A percentile compares a stretch with the other conserved stretches of the same genome.
Evolutionary conservation across 192 early-diverging fungal species (phyloP).

Genomic region (Irineochytrium annulatum): DNA sequence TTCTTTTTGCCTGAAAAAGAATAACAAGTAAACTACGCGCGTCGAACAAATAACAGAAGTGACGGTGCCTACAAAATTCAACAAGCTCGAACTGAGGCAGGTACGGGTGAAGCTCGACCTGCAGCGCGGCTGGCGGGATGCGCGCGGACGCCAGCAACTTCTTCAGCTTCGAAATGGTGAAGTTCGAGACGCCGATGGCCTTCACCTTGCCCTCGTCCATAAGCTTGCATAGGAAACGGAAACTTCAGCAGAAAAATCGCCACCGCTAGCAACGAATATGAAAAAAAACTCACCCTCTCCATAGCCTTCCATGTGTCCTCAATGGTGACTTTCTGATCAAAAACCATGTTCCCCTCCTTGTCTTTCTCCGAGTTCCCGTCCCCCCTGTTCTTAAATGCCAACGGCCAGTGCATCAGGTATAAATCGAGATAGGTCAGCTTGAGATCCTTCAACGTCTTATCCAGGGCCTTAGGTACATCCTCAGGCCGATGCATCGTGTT

Average conservation of each 20-base stretch:
- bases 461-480: constrained; percentile 42
- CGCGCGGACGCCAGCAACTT: constrained; percentile 60
- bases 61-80: constrained; percentile 69
- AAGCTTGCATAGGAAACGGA: no score
- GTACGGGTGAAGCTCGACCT: constrained; percentile 82
- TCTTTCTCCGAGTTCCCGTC: background rate
- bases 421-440: constrained; percentile 57
- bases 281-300: no score
- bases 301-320: constrained; percentile 74
- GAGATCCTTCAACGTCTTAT: constrained; percentile 49
- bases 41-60: no score
- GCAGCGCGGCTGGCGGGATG: constrained; percentile 78
- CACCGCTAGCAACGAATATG: no score
- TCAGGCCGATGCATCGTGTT: constrained; percentile 50
- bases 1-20: no score
- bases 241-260: no score
- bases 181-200: constrained; percentile 86
- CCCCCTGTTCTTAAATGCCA: background rate
- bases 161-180: constrained; percentile 39
- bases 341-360: background rate
- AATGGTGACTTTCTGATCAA: background rate
- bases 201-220: constrained; percentile 65
- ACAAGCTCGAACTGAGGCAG: constrained; percentile 67
- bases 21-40: no score
- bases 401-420: constrained; percentile 63